Conservation (phyloP, 2,329 filamentous ascomycete species). For the Rhynchosporium agropyri region DNA sequence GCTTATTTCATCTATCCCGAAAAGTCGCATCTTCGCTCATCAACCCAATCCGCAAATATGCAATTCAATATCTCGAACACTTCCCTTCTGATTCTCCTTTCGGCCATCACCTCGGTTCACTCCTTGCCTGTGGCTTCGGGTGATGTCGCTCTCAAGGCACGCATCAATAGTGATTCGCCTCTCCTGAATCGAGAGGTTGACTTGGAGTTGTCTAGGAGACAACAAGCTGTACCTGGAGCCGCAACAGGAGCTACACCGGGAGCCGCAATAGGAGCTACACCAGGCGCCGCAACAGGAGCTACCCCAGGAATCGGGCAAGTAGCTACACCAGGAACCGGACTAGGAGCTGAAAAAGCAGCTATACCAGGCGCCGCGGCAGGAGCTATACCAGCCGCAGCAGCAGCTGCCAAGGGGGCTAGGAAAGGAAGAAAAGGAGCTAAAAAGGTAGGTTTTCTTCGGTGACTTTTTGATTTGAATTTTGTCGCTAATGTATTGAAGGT, state of each 20-base stretch:
- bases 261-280: not conserved
- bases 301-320: not conserved
- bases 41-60: conserved; percentile 10
- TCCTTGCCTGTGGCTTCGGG: conserved; percentile 12
- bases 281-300: not conserved
- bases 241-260: not conserved
- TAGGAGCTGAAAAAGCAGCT: not conserved
- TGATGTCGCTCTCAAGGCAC: not conserved
- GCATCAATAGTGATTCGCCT: not conserved
- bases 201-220: not conserved
- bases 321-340: not conserved
- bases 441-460: too few species aligned
- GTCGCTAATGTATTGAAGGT: too few species aligned
- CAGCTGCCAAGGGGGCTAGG: not conserved
- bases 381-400: not conserved
- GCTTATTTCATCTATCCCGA: not conserved
- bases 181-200: not conserved
- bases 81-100: conserved; percentile 16
- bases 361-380: not conserved
- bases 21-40: not conserved
- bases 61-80: conserved; percentile 16
- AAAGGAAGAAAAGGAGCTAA: too few species aligned
- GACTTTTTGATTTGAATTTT: too few species aligned
- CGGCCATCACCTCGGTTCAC: conserved; percentile 16
- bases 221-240: not conserved